Base-by-base conservation (phyloP, 1,139 yeast genomes). In the Yamadazyma trypodendri region DNA sequence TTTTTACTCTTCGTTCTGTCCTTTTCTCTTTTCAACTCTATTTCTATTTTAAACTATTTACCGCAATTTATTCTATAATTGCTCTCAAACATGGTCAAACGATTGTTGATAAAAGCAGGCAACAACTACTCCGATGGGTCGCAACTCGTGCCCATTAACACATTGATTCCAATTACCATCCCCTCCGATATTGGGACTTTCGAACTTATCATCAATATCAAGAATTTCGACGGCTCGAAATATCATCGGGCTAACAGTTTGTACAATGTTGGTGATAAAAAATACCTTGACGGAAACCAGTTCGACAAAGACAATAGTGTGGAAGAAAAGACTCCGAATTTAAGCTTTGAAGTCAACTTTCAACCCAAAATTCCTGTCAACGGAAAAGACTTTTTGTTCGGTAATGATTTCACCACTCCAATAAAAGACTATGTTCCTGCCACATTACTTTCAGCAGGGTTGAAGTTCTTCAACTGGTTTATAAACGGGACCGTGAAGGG, bases 321-420 rank as follows among this genome's bases (percentile, higher is more conserved):
- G 20, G 32, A 32, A 3, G 41, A 33, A 11, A 20, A 24, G 13
- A 9, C 37, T 3, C 11, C 32, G 2, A 70, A 68, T 40, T 51
- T 71, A 23, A 51, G 70, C 18, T 51, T 71, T 24, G 55, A 60
- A 24, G 56, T 72, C 15, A 61, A 59, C 28, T 69, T 70, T 42
- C 59, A 53, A 11, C 78, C 79, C 5, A 62, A 60, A n/a, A 41
- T 44, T 13, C 63, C 67, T 24, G 66, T 79, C 14, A 51, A 53
- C 24, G 87, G 85, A 1, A 65, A 73, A 32, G 71, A 72, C 12
- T 59, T 83, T 36, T 48, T 78, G 11, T 83, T 79, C 61, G 90
- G 90, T 1, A 84, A 84, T 51, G 90, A 84, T 52, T 81, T 81
- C 55, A 77, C 71, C 16, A 59, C 67, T 23, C 82, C 88, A 1